These are phyloP conservation scores for Penicillium sp. DNA, from an alignment of 2,329 filamentous ascomycete species.

Conservation along the genomic window DNA sequence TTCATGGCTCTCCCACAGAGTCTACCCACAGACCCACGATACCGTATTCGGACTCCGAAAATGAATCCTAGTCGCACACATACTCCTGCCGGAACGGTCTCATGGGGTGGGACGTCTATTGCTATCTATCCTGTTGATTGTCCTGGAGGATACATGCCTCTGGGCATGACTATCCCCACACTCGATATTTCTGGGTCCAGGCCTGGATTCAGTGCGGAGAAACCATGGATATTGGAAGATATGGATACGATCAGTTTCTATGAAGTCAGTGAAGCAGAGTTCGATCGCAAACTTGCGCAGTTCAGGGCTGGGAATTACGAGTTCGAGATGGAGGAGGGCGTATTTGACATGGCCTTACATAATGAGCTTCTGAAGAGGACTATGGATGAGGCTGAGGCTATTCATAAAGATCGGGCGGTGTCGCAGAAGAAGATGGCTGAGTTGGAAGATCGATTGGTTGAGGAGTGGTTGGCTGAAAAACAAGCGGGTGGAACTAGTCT, in stretches of 20 bases:
- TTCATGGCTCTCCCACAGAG: conserved; percentile 56
- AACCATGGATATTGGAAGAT: conserved; percentile 58
- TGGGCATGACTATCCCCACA: conserved; percentile 53
- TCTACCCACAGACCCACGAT: conserved; percentile 55
- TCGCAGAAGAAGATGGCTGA: conserved; percentile 49
- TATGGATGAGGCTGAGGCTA: conserved; percentile 47
- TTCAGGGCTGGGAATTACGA: conserved; percentile 47
- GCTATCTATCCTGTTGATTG: conserved; percentile 46
- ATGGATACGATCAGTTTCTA: conserved; percentile 60
- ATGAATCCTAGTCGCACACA: conserved; percentile 50
- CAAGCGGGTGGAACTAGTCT: neutral
- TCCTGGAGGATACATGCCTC: conserved; percentile 59
- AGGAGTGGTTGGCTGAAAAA: conserved; percentile 42
- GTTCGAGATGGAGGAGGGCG: neutral
- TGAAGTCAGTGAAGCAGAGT: conserved; percentile 52
- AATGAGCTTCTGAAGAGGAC: conserved; percentile 33
- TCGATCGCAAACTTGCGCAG: conserved; percentile 48
- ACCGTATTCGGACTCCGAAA: conserved; percentile 56
- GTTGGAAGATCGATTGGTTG: conserved; percentile 37
- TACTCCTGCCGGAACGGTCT: conserved; percentile 49
- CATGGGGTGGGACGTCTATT: conserved; percentile 58
- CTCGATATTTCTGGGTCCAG: conserved; percentile 57
- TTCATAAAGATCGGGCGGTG: conserved; percentile 47
- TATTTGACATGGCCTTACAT: neutral
- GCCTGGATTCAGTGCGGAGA: conserved; percentile 45